Evolutionary conservation across 495 filamentous ascomycete species (phyloP), one percentile per base, ranked within the genome.

Genomic region (Xylaria castorea): DNA sequence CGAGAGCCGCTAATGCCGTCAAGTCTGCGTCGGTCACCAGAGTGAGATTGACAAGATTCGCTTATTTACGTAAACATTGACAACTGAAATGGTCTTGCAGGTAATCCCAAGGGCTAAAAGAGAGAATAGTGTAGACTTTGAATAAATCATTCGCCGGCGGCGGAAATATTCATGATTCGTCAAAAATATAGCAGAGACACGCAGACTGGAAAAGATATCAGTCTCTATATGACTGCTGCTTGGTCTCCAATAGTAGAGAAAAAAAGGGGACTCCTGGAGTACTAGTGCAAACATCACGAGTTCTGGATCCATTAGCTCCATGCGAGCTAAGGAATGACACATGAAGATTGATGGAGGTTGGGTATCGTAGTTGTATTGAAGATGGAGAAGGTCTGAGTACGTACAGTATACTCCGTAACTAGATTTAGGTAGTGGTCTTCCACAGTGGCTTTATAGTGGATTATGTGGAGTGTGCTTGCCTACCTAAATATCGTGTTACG

Each of bases 1-100:
- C 60, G 61, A 68, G 77, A 78, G 70, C 83, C 57, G 57, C 9
- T 11, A 40, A 8, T 30, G 25, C 14, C 63, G 30, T 4, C 3
- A 34, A 34, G 16, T 8, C 9, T 25, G 30, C 38, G 58, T 20
- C 32, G 57, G 34, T 44, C 38, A 42, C 38, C n/a, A 9, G n/a
- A 22, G 4, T 14, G 32, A 5, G 12, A 38, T 22, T 36, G 18
- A 22, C 32, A 61, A 38, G 32, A 22, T 14, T 1, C 30, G 36
- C 5, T 36, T 32, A n/a, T n/a, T n/a, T n/a, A n/a, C n/a, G n/a
- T 7, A 12, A 12, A 2, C 32, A 22, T 22, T 38, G 7, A 18
- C 58, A 11, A 36, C 12, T 61, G 4, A 18, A 57, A 57, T 22
- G 11, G 1, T 25, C 48, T 25, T 51, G 25, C 2, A 51, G 48